phyloP scores from a whole-genome alignment of 352 stramenopile species.

The Vaucheria bursata region DNA sequence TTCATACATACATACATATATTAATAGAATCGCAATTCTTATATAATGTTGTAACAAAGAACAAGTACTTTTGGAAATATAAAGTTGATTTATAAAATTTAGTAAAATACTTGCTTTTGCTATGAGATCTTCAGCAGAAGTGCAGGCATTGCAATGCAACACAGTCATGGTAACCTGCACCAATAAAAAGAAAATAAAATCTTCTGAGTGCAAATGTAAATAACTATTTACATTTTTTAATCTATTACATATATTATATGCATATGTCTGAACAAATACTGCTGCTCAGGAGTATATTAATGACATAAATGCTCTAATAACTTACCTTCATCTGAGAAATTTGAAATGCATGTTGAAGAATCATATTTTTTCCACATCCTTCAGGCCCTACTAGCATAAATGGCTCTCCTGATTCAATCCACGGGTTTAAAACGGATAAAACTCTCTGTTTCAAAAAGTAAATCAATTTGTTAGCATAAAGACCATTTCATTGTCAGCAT shows the following conservation, averaged over 20 bases:
- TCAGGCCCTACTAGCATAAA: constrained; percentile 88
- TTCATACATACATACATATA: too few species aligned
- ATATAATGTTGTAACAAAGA: too few species aligned
- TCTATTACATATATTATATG: too few species aligned
- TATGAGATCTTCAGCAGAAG: constrained; percentile 81
- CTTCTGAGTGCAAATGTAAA: too few species aligned
- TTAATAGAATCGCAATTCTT: too few species aligned
- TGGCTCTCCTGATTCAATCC: constrained; percentile 79
- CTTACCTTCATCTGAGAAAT: constrained; percentile 54
- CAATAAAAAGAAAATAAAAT: constrained; percentile 47
- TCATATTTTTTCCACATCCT: constrained; percentile 85
- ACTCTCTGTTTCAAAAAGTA: constrained; percentile 62
- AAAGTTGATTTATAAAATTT: too few species aligned
- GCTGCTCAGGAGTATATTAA: too few species aligned
- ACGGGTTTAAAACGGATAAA: constrained; percentile 72
- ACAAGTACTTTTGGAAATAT: too few species aligned
- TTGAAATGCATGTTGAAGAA: constrained; percentile 69
- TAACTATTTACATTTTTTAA: too few species aligned
- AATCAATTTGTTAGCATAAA: background rate
- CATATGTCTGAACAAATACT: too few species aligned
- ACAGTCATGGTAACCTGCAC: constrained; percentile 53
- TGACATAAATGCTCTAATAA: background rate
- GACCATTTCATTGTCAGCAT: background rate
- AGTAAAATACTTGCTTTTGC: constrained; percentile 66
- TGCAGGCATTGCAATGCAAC: constrained; percentile 86